These are phyloP conservation scores for Penicillium sclerotiorum DNA, from an alignment of 2,329 filamentous ascomycete species.

Conservation along the genomic window DNA sequence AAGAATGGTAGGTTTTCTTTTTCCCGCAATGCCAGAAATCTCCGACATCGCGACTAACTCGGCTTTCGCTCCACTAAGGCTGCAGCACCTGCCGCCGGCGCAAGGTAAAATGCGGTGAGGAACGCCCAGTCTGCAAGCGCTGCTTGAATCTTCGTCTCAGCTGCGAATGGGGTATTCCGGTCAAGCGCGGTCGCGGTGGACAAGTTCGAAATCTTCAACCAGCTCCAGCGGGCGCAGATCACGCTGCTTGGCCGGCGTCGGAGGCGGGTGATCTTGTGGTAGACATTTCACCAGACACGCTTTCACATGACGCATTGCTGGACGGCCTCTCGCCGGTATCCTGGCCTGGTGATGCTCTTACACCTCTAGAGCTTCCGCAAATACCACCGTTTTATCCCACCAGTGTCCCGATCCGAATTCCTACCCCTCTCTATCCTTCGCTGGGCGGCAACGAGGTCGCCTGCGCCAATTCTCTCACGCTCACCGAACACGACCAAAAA, in stretches of 20 bases:
- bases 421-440: slow-evolving; percentile 30
- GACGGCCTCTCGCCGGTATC: slow-evolving; percentile 20
- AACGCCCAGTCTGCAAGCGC: slow-evolving; percentile 37
- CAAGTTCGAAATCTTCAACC: slow-evolving; percentile 33
- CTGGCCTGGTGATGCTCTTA: slow-evolving; percentile 19
- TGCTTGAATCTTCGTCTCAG: slow-evolving; percentile 33
- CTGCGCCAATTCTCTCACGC: slow-evolving; percentile 38
- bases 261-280: slow-evolving; percentile 12
- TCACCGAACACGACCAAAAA: slow-evolving; percentile 37
- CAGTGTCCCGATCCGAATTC: slow-evolving; percentile 10
- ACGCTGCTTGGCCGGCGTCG: slow-evolving; percentile 1
- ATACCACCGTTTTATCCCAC: slow-evolving; percentile 19
- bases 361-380: slow-evolving; percentile 12
- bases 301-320: slow-evolving; percentile 13
- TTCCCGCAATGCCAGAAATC: slow-evolving; percentile 1
- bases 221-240: slow-evolving; percentile 16
- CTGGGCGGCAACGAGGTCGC: slow-evolving; percentile 22
- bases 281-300: slow-evolving; percentile 11
- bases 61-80: slow-evolving; percentile 25
- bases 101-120: slow-evolving; percentile 41
- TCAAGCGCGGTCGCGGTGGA: slow-evolving; percentile 28
- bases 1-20: slow-evolving; percentile 36
- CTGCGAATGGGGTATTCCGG: slow-evolving; percentile 39
- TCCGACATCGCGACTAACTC: slow-evolving; percentile 4
- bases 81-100: slow-evolving; percentile 43